phyloP scores from a whole-genome alignment of 495 filamentous ascomycete species.

The Podospora fimiseda region DNA sequence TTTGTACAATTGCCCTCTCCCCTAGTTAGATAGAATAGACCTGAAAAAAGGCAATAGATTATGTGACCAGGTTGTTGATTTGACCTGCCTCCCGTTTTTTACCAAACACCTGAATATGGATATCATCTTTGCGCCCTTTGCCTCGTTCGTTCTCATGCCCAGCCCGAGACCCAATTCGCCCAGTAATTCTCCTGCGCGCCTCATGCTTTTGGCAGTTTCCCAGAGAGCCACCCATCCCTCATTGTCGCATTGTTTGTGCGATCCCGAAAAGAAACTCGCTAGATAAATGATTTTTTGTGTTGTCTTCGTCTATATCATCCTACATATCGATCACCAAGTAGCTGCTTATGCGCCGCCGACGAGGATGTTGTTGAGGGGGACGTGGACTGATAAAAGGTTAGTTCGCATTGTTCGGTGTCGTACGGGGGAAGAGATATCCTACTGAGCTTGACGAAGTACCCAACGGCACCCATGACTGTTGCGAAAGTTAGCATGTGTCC shows the following conservation, averaged over 20 bases:
- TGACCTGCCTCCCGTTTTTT: background rate
- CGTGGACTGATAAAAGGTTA: constrained; percentile 21
- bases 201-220: background rate
- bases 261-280: background rate
- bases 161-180: background rate
- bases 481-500: background rate
- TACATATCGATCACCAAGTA: background rate
- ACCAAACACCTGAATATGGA: constrained; percentile 4
- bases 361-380: constrained; percentile 41
- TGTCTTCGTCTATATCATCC: background rate
- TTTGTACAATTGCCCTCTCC: background rate
- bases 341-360: constrained; percentile 38
- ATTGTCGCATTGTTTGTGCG: background rate
- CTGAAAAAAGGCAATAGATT: background rate
- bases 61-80: constrained; percentile 3
- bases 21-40: background rate
- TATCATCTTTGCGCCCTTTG: constrained; percentile 2
- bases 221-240: background rate
- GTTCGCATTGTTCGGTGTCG: background rate
- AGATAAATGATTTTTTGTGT: background rate
- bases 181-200: background rate
- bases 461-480: constrained; percentile 49
- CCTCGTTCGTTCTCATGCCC: background rate
- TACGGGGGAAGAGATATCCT: constrained; percentile 13
- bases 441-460: constrained; percentile 94